A percentile compares a stretch with the other conserved stretches of the same genome.
These are phyloP conservation scores for Pseudogymnoascus sp. DNA, from an alignment of 2,329 filamentous ascomycete species.

Conservation along the genomic window DNA sequence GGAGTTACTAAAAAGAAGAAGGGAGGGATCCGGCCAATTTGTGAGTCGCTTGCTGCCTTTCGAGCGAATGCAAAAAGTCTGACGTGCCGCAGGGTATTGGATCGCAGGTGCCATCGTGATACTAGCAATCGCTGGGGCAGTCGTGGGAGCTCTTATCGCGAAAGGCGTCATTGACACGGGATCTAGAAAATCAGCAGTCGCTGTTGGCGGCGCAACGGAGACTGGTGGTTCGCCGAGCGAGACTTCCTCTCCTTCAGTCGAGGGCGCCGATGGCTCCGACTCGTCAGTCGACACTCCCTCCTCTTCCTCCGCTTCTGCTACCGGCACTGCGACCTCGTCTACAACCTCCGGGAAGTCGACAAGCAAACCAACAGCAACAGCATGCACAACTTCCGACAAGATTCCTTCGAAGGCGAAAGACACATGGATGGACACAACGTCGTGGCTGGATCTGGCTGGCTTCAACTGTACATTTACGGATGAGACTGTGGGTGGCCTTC, in stretches of 20 bases:
- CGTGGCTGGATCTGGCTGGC: constrained; percentile 81
- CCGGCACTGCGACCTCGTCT: neutral
- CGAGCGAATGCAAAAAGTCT: neutral
- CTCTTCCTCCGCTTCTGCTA: neutral
- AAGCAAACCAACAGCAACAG: neutral
- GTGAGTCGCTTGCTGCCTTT: neutral
- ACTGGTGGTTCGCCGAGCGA: neutral
- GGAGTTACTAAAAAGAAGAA: neutral
- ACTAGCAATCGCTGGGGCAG: neutral
- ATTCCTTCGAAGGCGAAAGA: neutral
- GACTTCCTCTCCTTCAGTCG: constrained; percentile 3
- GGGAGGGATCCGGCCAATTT: neutral
- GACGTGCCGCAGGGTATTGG: neutral
- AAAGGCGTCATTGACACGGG: neutral
- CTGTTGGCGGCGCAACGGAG: neutral
- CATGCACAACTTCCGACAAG: neutral
- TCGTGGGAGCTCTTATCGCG: constrained; percentile 2
- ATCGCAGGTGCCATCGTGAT: neutral
- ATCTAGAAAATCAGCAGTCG: neutral
- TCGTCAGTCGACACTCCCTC: neutral
- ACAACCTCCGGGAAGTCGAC: neutral
- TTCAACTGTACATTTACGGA: constrained; percentile 95
- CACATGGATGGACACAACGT: neutral
- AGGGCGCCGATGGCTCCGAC: neutral
- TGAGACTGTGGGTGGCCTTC: constrained; percentile 72